Conservation (phyloP, 2,329 filamentous ascomycete genomes). For the Alternaria longipes region DNA sequence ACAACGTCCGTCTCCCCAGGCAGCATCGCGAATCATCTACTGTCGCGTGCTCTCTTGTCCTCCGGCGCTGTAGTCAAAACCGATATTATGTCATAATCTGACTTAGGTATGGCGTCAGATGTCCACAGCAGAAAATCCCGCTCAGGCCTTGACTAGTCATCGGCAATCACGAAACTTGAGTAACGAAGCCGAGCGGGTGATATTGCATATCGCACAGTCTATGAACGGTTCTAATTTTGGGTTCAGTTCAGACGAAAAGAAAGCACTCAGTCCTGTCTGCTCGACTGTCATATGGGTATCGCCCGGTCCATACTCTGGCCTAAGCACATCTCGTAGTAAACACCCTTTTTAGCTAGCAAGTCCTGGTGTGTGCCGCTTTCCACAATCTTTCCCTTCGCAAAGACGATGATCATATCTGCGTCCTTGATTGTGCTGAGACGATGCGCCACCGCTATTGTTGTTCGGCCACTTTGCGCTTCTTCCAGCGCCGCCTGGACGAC, state of each 20-base stretch:
- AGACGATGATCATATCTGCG: slow-evolving; percentile 92
- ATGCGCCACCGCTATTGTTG: slow-evolving; percentile 95
- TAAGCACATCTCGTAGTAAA: slow-evolving; percentile 58
- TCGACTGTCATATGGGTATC: slow-evolving; percentile 25
- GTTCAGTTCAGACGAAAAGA: background rate
- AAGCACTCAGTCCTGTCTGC: background rate
- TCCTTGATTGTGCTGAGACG: slow-evolving; percentile 92
- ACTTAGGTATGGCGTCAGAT: background rate
- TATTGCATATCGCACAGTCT: background rate
- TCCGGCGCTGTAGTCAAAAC: background rate
- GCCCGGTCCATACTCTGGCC: slow-evolving; percentile 53
- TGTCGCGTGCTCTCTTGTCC: background rate
- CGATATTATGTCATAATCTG: background rate
- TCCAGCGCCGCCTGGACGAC: slow-evolving; percentile 83
- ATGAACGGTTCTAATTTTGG: background rate
- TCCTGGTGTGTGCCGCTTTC: slow-evolving; percentile 73
- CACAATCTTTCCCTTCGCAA: slow-evolving; percentile 84
- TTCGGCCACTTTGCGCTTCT: slow-evolving; percentile 81
- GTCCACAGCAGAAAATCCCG: background rate
- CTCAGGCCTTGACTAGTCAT: background rate
- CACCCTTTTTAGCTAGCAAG: slow-evolving; percentile 49
- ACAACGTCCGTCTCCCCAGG: slow-evolving; percentile 4
- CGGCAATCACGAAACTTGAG: background rate
- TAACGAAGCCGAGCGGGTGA: background rate
- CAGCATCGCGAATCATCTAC: slow-evolving; percentile 2